These are phyloP conservation scores for Dysphania ambrosioides DNA, from an alignment of 148 eudicot species.

Conservation along the genomic window DNA sequence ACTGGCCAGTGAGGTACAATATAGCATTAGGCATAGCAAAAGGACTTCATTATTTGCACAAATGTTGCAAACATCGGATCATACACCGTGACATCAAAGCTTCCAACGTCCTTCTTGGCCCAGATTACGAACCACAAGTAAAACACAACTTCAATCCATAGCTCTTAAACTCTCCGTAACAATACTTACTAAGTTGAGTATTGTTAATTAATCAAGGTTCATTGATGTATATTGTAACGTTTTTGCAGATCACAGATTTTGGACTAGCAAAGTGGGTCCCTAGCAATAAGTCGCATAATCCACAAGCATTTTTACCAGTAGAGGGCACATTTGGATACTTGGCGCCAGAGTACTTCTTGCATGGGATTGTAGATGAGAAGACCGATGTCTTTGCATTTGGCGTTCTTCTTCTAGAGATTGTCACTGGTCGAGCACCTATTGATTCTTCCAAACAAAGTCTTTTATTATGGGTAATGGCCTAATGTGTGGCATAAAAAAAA, in stretches of 20 bases:
- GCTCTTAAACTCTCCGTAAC: neutral
- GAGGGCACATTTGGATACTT: constrained; percentile 97
- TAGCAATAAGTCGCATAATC: constrained; percentile 10
- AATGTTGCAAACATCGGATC: constrained; percentile 67
- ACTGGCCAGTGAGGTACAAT: constrained; percentile 63
- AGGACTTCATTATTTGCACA: constrained; percentile 68
- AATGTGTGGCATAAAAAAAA: too few relatives aligned
- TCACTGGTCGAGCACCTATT: constrained; percentile 73
- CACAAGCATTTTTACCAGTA: constrained; percentile 30
- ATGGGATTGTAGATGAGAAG: constrained; percentile 88
- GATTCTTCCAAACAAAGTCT: constrained; percentile 66
- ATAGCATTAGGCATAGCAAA: constrained; percentile 54
- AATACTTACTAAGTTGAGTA: neutral
- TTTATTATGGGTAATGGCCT: constrained; percentile 61
- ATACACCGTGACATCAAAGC: constrained; percentile 88
- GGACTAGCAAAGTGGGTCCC: constrained; percentile 42
- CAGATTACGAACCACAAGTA: constrained; percentile 42
- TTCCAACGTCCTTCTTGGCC: constrained; percentile 75
- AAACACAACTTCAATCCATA: neutral
- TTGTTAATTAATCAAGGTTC: neutral
- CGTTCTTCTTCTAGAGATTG: constrained; percentile 72
- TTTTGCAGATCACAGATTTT: constrained; percentile 33
- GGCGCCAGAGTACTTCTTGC: constrained; percentile 98
- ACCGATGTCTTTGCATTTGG: constrained; percentile 91
- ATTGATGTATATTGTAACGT: neutral